A percentile compares a stretch with the other conserved stretches of the same genome.
These are phyloP conservation scores for Paramecium primaurelia DNA, from an alignment of 73 alveolate genomes.

Conservation along the genomic window DNA sequence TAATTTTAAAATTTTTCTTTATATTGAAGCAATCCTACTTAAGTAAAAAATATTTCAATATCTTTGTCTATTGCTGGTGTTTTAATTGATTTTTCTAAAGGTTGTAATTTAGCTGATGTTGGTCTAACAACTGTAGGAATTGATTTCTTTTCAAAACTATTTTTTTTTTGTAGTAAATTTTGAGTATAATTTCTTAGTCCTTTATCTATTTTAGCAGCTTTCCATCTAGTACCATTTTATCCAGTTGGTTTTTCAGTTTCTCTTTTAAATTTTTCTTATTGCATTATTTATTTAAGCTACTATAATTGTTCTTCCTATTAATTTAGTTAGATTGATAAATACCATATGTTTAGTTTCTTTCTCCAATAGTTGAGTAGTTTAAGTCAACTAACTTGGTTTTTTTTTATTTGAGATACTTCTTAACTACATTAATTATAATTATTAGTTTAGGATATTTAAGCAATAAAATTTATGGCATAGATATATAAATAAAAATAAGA, in stretches of 20 bases:
- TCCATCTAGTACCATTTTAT: constrained; percentile 17
- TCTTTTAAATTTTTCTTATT: constrained; percentile 10
- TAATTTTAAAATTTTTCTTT: constrained; percentile 5
- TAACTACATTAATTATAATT: constrained; percentile 1
- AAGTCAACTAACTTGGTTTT: background rate
- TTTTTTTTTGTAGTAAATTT: background rate
- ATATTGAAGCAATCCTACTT: background rate
- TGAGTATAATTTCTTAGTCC: constrained; percentile 2
- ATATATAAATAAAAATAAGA: background rate
- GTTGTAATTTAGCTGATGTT: constrained; percentile 7
- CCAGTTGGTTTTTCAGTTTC: background rate
- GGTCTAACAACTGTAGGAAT: background rate
- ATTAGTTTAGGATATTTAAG: background rate
- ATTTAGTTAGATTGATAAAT: background rate
- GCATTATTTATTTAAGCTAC: background rate
- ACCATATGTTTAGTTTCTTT: constrained; percentile 22
- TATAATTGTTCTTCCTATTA: background rate
- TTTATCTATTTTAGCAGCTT: background rate
- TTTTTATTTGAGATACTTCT: constrained; percentile 33
- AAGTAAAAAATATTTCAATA: background rate
- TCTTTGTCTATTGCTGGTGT: background rate
- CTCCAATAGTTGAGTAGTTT: background rate
- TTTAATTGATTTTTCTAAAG: background rate
- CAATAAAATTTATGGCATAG: background rate
- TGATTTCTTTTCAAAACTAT: background rate